A percentile compares a stretch with the other conserved stretches of the same genome.
phyloP scores from a whole-genome alignment of 23 red algal species.

The Pyropia haitanensis region DNA sequence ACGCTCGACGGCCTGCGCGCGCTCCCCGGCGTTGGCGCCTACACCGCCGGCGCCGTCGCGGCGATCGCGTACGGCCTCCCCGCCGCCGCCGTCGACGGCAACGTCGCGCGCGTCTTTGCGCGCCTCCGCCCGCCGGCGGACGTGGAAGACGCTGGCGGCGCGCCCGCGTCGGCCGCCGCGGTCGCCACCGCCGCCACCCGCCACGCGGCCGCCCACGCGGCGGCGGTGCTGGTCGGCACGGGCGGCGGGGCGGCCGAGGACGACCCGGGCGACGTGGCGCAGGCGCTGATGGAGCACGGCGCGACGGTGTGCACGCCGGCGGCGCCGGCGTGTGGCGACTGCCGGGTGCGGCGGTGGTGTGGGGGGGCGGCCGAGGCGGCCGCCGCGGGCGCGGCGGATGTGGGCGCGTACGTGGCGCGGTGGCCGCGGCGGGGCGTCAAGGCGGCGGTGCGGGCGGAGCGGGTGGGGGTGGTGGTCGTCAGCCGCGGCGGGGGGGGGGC shows the following conservation, averaged over 20 bases:
- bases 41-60: slow-evolving; percentile 84
- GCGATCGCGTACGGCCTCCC: slow-evolving; percentile 80
- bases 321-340: slow-evolving; percentile 31
- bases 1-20: slow-evolving; percentile 15
- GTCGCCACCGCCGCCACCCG: slow-evolving; percentile 3
- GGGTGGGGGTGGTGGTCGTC: neutral
- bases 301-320: slow-evolving; percentile 81
- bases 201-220: neutral
- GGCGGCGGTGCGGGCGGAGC: neutral
- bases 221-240: slow-evolving; percentile 17
- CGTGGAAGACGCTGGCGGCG: neutral
- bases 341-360: slow-evolving; percentile 61
- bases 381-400: neutral
- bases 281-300: slow-evolving; percentile 92
- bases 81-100: slow-evolving; percentile 78
- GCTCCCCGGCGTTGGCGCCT: slow-evolving; percentile 69
- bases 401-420: slow-evolving; percentile 11
- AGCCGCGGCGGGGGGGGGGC: neutral
- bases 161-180: slow-evolving; percentile 7
- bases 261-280: slow-evolving; percentile 73
- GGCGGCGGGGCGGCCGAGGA: slow-evolving; percentile 23
- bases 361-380: slow-evolving; percentile 30
- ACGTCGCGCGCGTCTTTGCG: slow-evolving; percentile 70
- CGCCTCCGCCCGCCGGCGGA: slow-evolving; percentile 24
- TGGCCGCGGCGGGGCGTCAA: slow-evolving; percentile 11